Evolutionary conservation across 2,329 filamentous ascomycete species (phyloP), one percentile per base, ranked within the genome.

Genomic region (Westerdykella sp.): DNA sequence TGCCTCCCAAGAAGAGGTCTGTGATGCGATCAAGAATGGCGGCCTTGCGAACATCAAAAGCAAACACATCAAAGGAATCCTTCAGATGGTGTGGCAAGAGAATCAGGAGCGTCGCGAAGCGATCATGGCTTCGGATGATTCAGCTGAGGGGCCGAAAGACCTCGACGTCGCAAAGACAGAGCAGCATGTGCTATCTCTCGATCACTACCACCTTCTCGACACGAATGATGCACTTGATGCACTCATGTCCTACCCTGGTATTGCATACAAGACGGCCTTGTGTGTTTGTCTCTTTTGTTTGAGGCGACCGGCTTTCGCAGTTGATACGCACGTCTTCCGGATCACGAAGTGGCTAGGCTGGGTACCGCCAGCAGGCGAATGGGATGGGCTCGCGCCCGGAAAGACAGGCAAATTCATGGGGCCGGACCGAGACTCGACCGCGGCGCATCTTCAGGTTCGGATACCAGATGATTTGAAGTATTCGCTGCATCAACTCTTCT

Each of bases 21-120:
- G 77, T 37, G 69, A 83, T 40, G 78, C 84, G 0, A 88, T 93
- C 57, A 81, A 80, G 52, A 67, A 70, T 6, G 86, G 85, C 9
- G 88, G 88, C 0, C 70, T 90, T 2, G 83, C 80, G 2, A 75
- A 78, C n/a, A 73, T 74, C 13, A 93, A 90, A 65, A 82, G 80
- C 46, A 81, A 76, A 41, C 74, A 83, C 51, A 87, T 94, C 57
- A 88, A 90, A 61, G 67, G 69, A 13, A 87, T 87, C 30, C 71
- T 94, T 7, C 78, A 87, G 40, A 79, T 81, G 65, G 83, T 89
- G 0, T 80, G 84, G 56, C 70, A 80, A 36, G 81, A 87, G 52
- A 87, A 87, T 31, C 72, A 78, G 52, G 66, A 69, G n/a, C 74
- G 79, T 10, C 73, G 71, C 15, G 66, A 75, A 15, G 73, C 72